Base-by-base conservation (phyloP, 1,284 basidiomycete genomes). In the Cutaneotrichosporon sp. region DNA sequence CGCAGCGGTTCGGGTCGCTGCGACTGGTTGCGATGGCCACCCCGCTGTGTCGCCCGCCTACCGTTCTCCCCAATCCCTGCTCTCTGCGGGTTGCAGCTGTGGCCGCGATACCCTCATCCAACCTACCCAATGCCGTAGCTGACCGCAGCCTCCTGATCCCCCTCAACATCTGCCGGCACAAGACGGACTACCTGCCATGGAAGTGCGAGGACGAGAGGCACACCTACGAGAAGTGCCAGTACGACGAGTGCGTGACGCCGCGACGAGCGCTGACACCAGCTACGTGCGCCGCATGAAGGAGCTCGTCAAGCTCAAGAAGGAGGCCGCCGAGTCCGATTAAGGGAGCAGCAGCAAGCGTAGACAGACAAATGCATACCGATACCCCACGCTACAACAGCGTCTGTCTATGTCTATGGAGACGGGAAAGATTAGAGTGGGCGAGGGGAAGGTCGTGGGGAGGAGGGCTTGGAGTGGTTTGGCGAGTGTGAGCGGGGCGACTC, bases 231-330 rank as follows among this genome's bases (percentile, higher is more conserved):
- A 91, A 88, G 77, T 90, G 88, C 71, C 88, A 91, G 74, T 90
- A 90, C 71, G 87, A 90, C 63, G 88, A 91, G 88, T 90, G 72
- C 74, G 87, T 84, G 25, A 46, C 31, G 29, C 9, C 20, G 3
- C 16, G 5, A 12, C 17, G 41, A 5, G 22, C 20, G 24, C 34
- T 58, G 29, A 46, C 34, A 22, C 14, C 63, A 91, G 88, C 74
- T 86, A 89, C 75, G 78, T 90, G 64, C 85, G 85, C 56, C 82
- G 88, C 60, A 90, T 90, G 87, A 88, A 84, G 78, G 79, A 81
- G 61, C 79, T 90, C 59, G 78, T 84, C 41, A 85, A 85, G 74
- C 81, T 81, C 71, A 88, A 85, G 76, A 75, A 74, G 45, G 83
- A 78, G n/a, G 80, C 79, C n/a, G 78, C 79, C 37, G 82, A 59